Percentiles rank a stretch among this genome's conserved stretches.
Evolutionary conservation across 163 green algal species (phyloP).

Genomic region (Scenedesmus sp.): DNA sequence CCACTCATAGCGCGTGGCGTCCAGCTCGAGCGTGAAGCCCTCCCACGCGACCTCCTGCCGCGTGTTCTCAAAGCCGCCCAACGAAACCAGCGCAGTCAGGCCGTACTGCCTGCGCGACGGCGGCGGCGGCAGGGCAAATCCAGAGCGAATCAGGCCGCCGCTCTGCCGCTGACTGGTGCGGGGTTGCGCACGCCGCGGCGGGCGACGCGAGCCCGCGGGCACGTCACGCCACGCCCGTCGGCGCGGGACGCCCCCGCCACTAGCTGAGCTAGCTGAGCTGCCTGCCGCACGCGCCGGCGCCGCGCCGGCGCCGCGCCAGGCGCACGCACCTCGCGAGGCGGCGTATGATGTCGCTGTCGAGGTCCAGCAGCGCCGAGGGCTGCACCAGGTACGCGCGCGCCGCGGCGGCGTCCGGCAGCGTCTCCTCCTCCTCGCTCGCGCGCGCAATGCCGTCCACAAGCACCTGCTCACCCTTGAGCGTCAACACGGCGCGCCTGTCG

Average conservation of each 20-base stretch:
- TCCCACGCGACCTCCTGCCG: conserved; percentile 79
- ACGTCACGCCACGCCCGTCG: neutral
- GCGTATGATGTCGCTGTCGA: conserved; percentile 42
- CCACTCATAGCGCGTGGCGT: conserved; percentile 89
- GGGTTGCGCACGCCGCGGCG: neutral
- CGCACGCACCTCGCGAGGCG: conserved; percentile 21
- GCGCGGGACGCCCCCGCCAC: neutral
- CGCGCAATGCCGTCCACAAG: conserved; percentile 86
- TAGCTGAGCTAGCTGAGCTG: conserved; percentile 52
- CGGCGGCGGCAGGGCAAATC: too few relatives aligned
- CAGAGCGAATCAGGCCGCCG: too few relatives aligned
- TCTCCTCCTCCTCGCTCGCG: conserved; percentile 83
- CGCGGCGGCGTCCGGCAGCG: conserved; percentile 56
- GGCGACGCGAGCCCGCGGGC: too few relatives aligned
- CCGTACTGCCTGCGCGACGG: conserved; percentile 31
- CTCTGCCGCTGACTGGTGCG: too few relatives aligned
- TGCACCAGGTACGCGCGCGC: conserved; percentile 67
- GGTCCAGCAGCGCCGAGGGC: conserved; percentile 65
- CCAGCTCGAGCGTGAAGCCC: conserved; percentile 88
- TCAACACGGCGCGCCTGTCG: conserved; percentile 85
- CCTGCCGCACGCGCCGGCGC: too few relatives aligned
- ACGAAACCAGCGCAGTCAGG: conserved; percentile 64
- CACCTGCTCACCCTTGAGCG: conserved; percentile 88
- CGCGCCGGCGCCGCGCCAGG: too few relatives aligned
- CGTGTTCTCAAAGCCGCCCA: conserved; percentile 93